Evolutionary conservation across 352 stramenopile species (phyloP).

Genomic region (Saprolegnia parasitica): DNA sequence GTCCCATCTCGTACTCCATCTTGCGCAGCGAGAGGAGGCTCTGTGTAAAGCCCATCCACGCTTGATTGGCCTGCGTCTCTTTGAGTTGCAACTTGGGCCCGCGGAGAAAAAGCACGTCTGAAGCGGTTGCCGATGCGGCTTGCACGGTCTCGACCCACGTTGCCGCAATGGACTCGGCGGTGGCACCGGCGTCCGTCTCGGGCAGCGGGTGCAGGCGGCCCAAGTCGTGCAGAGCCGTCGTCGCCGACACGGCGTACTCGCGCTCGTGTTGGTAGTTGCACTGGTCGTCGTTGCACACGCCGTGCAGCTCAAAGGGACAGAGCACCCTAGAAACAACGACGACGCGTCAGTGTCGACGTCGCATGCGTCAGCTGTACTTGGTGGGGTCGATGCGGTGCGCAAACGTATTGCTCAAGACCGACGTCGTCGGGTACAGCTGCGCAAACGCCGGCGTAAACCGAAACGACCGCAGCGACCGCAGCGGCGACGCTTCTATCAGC

Average conservation of each 20-base stretch:
- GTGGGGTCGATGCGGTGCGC: constrained; percentile 19
- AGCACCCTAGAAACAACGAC: constrained; percentile 12
- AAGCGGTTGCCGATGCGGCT: not conserved
- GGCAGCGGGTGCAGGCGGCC: not conserved
- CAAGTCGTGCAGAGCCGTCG: not conserved
- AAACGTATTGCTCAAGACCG: constrained; percentile 15
- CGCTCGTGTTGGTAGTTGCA: constrained; percentile 28
- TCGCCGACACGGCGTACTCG: constrained; percentile 10
- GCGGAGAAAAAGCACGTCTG: constrained; percentile 15
- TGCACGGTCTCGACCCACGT: not conserved
- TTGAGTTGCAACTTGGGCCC: not conserved
- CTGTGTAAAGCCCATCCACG: not conserved
- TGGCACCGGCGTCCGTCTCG: not conserved
- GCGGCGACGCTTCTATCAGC: constrained; percentile 3
- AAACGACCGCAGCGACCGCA: not conserved
- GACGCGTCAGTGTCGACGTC: not conserved
- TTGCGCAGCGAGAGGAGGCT: not conserved
- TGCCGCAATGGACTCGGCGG: not conserved
- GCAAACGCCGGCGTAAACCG: constrained; percentile 14
- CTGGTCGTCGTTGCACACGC: constrained; percentile 25
- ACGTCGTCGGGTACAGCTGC: not conserved
- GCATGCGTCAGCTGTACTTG: constrained; percentile 15
- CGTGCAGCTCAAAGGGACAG: constrained; percentile 25
- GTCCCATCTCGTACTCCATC: not conserved
- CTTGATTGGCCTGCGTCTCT: not conserved